A percentile compares a stretch with the other conserved stretches of the same genome.
Evolutionary conservation across 2,329 filamentous ascomycete species (phyloP).

Genomic region (Stylonectria norvegica): DNA sequence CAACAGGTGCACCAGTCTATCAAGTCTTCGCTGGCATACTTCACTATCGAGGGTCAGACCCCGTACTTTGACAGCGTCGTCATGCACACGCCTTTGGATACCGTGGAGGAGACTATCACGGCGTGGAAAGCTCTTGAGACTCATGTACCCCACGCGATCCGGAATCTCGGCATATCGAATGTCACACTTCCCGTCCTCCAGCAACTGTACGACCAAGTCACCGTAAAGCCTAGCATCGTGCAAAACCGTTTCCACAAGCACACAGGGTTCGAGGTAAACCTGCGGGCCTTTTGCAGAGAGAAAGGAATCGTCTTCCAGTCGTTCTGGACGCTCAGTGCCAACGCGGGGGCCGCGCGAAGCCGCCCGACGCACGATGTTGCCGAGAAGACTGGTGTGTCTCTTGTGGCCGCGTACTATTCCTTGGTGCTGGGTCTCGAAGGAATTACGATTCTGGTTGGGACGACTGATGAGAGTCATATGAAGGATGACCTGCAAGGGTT

Average conservation of each 20-base stretch:
- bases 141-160: slow-evolving; percentile 63
- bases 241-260: slow-evolving; percentile 70
- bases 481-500: slow-evolving; percentile 45
- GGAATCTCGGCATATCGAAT: slow-evolving; percentile 73
- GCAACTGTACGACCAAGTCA: slow-evolving; percentile 45
- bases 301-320: slow-evolving; percentile 46
- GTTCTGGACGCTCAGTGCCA: slow-evolving; percentile 54
- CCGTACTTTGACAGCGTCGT: slow-evolving; percentile 69
- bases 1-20: slow-evolving; percentile 67
- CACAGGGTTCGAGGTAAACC: slow-evolving; percentile 55
- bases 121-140: slow-evolving; percentile 65
- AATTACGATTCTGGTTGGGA: slow-evolving; percentile 45
- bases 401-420: slow-evolving; percentile 44
- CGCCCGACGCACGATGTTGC: slow-evolving; percentile 51
- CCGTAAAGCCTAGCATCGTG: slow-evolving; percentile 53
- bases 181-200: slow-evolving; percentile 56
- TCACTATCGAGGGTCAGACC: slow-evolving; percentile 42
- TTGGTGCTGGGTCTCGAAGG: slow-evolving; percentile 46
- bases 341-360: slow-evolving; percentile 37
- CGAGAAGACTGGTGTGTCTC: slow-evolving; percentile 32
- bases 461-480: slow-evolving; percentile 46
- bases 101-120: slow-evolving; percentile 48
- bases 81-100: slow-evolving; percentile 59
- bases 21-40: slow-evolving; percentile 61
- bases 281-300: slow-evolving; percentile 52